phyloP scores from a whole-genome alignment of 2,329 filamentous ascomycete genomes.

The Sporothrix phasma region DNA sequence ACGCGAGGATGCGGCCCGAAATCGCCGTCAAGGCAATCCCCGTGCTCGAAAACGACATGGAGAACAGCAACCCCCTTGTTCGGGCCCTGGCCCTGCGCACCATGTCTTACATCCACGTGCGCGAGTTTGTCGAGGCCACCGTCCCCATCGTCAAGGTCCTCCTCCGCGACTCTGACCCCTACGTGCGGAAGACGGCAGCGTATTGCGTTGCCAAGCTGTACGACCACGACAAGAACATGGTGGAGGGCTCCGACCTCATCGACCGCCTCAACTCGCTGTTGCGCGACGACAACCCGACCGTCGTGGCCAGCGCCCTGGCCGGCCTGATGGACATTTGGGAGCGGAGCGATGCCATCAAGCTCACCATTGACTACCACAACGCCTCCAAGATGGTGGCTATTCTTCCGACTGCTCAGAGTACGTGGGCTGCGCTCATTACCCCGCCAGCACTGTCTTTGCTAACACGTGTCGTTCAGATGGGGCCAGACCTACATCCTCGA shows the following conservation, averaged over 20 bases:
- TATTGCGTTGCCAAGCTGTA: constrained; percentile 97
- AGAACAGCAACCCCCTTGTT: constrained; percentile 83
- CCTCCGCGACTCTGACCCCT: constrained; percentile 79
- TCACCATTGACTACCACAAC: constrained; percentile 95
- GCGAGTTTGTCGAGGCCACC: constrained; percentile 88
- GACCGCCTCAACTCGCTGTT: constrained; percentile 82
- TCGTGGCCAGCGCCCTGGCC: constrained; percentile 88
- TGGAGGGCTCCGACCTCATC: constrained; percentile 86
- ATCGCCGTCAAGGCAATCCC: constrained; percentile 88
- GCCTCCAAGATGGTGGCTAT: constrained; percentile 98
- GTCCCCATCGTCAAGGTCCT: constrained; percentile 74
- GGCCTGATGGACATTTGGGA: constrained; percentile 97
- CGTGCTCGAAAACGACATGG: constrained; percentile 81
- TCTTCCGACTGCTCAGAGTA: constrained; percentile 95
- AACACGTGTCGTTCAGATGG: constrained; percentile 51
- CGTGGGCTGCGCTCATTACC: constrained; percentile 28
- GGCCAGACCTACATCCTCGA: constrained; percentile 98
- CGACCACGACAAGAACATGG: constrained; percentile 84
- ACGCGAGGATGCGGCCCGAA: constrained; percentile 87
- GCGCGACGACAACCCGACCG: constrained; percentile 92
- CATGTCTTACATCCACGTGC: constrained; percentile 94
- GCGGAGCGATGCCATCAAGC: constrained; percentile 89
- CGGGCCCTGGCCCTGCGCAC: constrained; percentile 86
- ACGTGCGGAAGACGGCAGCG: constrained; percentile 93
- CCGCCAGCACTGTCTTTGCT: not conserved